Percentiles rank a stretch among this genome's conserved stretches.
Conservation (phyloP, 768 basidiomycete genomes). For the Auriscalpium orientale region DNA sequence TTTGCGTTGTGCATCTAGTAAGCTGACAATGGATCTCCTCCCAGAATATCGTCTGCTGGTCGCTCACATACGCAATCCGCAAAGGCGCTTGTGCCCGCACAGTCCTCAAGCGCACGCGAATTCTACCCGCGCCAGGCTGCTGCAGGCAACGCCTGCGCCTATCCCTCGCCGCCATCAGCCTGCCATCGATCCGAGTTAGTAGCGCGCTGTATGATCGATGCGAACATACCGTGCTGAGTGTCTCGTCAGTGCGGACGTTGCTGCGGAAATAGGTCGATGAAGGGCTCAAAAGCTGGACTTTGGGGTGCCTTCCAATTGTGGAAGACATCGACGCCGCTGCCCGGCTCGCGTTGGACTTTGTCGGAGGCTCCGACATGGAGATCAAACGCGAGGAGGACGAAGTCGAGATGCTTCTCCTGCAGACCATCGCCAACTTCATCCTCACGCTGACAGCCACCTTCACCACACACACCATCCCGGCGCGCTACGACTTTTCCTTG, state of each 20-base stretch:
- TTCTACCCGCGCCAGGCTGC: no score
- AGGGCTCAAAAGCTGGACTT: conserved; percentile 52
- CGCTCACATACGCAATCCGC: no score
- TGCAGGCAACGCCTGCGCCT: no score
- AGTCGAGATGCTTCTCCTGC: conserved; percentile 43
- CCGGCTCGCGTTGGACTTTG: conserved; percentile 54
- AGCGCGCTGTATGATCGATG: no score
- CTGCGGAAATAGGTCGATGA: conserved; percentile 54
- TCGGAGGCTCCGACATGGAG: conserved; percentile 60
- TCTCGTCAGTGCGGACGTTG: conserved; percentile 36
- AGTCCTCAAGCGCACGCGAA: no score
- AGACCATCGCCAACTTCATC: conserved; percentile 53
- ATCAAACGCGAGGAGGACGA: conserved; percentile 77
- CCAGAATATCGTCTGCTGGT: no score
- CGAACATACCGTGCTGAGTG: no score
- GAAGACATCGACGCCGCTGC: conserved; percentile 49
- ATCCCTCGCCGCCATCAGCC: no score
- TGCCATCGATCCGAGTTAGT: no score
- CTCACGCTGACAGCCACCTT: conserved; percentile 58
- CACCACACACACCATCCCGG: conserved; percentile 51
- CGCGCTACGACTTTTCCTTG: conserved; percentile 69
- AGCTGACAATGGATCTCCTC: no score
- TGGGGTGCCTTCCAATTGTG: conserved; percentile 49
- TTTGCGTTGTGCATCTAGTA: no score
- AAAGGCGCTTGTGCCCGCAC: no score